Base-by-base conservation (phyloP, 768 basidiomycete species). In the Amanita rubescens region DNA sequence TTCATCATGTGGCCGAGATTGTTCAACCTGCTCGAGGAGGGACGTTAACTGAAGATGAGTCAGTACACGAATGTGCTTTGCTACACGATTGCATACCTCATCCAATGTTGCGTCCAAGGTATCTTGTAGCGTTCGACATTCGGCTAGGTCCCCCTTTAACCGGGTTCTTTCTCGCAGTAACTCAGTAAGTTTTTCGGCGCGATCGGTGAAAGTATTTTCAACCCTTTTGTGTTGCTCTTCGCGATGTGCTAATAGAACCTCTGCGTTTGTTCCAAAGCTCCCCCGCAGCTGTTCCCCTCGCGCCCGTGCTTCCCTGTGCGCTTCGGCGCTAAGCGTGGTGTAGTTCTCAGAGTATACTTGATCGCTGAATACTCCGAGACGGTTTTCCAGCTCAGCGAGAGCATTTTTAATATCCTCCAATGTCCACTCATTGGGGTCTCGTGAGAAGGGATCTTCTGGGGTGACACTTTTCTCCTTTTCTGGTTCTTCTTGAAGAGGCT, bases 291-390 rank as follows among this genome's bases (percentile, higher is more conserved):
- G 46, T 19, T 39, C 48, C 38, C 41, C 20, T 30, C n/a, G 24
- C 10, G 14, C 69, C 44, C 75, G 73, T 60, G 80, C 82, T n/a
- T 88, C 83, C 63, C 83, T 82, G 47, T 73, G 71, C 71, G 76
- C 85, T 54, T 86, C 86, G 47, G 68, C 73, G 62, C 81, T 81
- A 7, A 81, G 77, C 62, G 55, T 58, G 41, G 42, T 61, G 11
- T 39, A n/a, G 11, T 59, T 39, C 10, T 19, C 25, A 37, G 54
- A 44, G 27, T 64, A 60, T 11, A 65, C 20, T 7, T 59, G 52
- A 52, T 64, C 65, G n/a, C 55, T 45, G 10, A 53, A 42, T 3
- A 30, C 20, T 1, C 53, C 49, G 5, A 61, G 44, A 32, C 46
- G 49, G n/a, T n/a, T 30, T 32, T 66, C 62, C 10, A 66, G 35